Percentiles rank a stretch among this genome's conserved stretches.
Evolutionary conservation across 345 rosid species (phyloP).

Genomic region (Eucalyptus marginata): DNA sequence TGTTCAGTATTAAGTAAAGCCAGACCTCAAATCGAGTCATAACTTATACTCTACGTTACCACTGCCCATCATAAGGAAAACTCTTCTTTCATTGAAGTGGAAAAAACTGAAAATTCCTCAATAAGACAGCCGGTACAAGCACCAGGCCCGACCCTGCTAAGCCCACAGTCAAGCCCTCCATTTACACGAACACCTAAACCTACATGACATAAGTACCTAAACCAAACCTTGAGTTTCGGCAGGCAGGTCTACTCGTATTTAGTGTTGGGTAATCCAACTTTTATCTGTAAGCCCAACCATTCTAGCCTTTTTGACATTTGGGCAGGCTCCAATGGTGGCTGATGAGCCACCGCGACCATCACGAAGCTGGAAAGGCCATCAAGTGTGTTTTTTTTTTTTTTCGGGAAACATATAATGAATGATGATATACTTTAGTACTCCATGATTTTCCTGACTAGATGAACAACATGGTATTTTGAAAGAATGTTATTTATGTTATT

Average conservation of each 20-base stretch:
- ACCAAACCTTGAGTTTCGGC: not conserved
- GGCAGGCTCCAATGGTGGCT: not conserved
- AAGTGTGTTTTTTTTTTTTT: not conserved
- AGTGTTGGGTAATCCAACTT: not conserved
- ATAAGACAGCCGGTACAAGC: not conserved
- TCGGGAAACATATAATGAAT: not conserved
- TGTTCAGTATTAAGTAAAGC: not conserved
- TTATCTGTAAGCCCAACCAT: not conserved
- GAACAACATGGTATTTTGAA: not conserved
- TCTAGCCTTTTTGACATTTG: not conserved
- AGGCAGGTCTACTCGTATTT: not conserved
- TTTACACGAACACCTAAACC: not conserved
- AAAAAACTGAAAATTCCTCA: not conserved
- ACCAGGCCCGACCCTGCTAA: not conserved
- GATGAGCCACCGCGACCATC: not conserved
- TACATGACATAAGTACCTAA: not conserved
- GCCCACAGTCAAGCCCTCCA: not conserved
- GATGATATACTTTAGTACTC: not conserved
- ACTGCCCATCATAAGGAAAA: not conserved
- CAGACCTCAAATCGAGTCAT: not conserved
- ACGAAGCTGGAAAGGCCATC: not conserved
- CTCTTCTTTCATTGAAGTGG: not conserved
- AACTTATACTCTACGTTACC: not conserved
- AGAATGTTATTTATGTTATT: no score
- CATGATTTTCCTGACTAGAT: not conserved